Conservation (phyloP, 441 rosid genomes). For the Gossypium trilobum region DNA sequence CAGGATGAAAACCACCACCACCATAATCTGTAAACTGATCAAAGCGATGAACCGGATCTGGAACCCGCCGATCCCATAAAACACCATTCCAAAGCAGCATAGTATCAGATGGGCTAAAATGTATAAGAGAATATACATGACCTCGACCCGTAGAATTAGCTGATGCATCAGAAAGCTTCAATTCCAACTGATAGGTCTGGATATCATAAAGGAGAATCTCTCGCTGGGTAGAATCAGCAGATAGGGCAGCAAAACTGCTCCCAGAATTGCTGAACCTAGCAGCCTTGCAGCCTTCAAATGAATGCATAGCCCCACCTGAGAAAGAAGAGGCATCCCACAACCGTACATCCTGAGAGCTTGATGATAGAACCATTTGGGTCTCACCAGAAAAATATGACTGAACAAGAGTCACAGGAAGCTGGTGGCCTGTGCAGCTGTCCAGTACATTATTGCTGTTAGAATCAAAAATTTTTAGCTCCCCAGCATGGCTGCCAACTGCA, state of each 20-base stretch:
- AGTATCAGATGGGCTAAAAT: conserved; percentile 79
- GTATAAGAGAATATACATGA: conserved; percentile 63
- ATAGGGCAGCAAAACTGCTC: conserved; percentile 55
- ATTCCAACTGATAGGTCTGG: conserved; percentile 51
- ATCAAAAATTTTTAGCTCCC: conserved; percentile 76
- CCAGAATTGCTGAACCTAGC: conserved; percentile 90
- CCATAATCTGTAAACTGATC: conserved; percentile 95
- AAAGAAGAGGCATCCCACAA: conserved; percentile 82
- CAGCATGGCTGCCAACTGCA: conserved; percentile 83
- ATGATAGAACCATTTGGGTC: conserved; percentile 71
- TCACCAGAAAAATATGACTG: conserved; percentile 57
- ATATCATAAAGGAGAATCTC: conserved; percentile 87
- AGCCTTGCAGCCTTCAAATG: conserved; percentile 78
- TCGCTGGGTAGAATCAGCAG: conserved; percentile 48
- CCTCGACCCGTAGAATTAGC: conserved; percentile 59
- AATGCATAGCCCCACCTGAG: conserved; percentile 60
- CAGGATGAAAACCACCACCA: conserved; percentile 98
- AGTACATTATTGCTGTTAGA: conserved; percentile 55
- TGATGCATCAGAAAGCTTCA: conserved; percentile 52
- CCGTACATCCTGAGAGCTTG: conserved; percentile 74
- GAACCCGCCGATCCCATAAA: conserved; percentile 71
- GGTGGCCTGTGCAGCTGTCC: conserved; percentile 76
- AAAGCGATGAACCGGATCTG: conserved; percentile 56
- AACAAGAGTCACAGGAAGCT: conserved; percentile 63
- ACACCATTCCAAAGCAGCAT: conserved; percentile 92